phyloP scores from a whole-genome alignment of 768 basidiomycete species.

The Xerocomellus amylosporus region DNA sequence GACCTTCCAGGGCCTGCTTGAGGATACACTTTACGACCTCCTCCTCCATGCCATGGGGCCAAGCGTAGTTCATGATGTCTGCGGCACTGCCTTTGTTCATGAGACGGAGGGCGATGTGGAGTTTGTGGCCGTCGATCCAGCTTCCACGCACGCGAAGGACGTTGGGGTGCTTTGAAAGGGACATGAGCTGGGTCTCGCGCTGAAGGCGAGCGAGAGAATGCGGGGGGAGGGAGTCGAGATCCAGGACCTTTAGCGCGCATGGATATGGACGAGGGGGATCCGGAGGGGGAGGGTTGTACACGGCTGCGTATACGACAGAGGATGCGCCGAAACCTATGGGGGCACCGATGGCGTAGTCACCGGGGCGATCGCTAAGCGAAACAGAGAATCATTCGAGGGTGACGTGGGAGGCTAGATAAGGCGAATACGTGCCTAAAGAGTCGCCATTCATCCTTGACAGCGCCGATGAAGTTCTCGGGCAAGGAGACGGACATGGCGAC shows the following conservation, averaged over 20 bases:
- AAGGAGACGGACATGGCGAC: slow-evolving; percentile 18
- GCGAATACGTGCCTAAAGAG: slow-evolving; percentile 59
- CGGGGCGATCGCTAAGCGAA: slow-evolving; percentile 53
- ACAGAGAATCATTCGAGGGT: neutral
- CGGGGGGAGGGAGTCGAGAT: slow-evolving; percentile 75
- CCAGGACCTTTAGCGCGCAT: slow-evolving; percentile 86
- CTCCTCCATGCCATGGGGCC: slow-evolving; percentile 89
- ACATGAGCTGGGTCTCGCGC: slow-evolving; percentile 89
- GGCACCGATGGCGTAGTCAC: slow-evolving; percentile 72
- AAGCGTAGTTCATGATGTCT: slow-evolving; percentile 81
- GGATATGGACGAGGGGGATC: slow-evolving; percentile 42
- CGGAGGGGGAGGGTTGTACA: slow-evolving; percentile 48
- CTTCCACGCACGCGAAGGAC: slow-evolving; percentile 88
- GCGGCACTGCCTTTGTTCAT: slow-evolving; percentile 88
- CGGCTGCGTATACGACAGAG: slow-evolving; percentile 83
- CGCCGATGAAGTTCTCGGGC: slow-evolving; percentile 59
- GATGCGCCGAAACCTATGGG: slow-evolving; percentile 91
- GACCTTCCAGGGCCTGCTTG: slow-evolving; percentile 82
- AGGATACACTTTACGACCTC: slow-evolving; percentile 84
- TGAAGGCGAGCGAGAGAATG: slow-evolving; percentile 69
- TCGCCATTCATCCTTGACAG: slow-evolving; percentile 81
- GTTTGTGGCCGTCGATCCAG: slow-evolving; percentile 81
- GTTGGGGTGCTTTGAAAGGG: slow-evolving; percentile 89
- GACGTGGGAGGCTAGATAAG: neutral
- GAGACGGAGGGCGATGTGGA: slow-evolving; percentile 82